phyloP scores from a whole-genome alignment of 768 basidiomycete genomes.

The Candolleomyces efflorescens region DNA sequence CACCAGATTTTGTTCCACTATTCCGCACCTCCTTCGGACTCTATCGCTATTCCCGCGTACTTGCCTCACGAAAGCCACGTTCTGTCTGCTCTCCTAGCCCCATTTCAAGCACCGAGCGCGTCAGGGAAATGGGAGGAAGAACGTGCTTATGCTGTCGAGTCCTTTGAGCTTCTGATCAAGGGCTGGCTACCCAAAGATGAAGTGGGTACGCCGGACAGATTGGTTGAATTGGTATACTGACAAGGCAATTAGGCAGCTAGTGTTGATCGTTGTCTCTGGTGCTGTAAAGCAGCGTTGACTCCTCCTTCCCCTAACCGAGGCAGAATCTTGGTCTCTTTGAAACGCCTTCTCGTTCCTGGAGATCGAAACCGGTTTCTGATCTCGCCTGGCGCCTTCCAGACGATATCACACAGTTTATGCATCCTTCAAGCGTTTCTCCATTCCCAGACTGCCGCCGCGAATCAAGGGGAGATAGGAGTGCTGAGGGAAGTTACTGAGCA shows the following conservation, averaged over 20 bases:
- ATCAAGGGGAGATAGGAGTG: slow-evolving; percentile 28
- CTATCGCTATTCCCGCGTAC: slow-evolving; percentile 17
- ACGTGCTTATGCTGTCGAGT: slow-evolving; percentile 50
- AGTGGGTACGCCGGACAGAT: slow-evolving; percentile 28
- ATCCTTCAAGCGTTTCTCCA: slow-evolving; percentile 40
- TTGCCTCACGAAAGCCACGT: slow-evolving; percentile 59
- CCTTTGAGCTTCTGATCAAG: slow-evolving; percentile 54
- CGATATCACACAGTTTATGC: slow-evolving; percentile 49
- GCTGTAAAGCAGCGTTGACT: slow-evolving; percentile 54
- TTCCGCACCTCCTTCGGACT: slow-evolving; percentile 28
- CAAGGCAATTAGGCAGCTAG: slow-evolving; percentile 31
- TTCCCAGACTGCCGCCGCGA: slow-evolving; percentile 8
- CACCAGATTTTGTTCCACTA: slow-evolving; percentile 45
- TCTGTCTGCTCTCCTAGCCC: slow-evolving; percentile 51
- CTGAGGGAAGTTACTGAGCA: slow-evolving; percentile 41
- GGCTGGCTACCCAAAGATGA: slow-evolving; percentile 56
- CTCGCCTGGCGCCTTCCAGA: slow-evolving; percentile 44
- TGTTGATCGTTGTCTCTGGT: slow-evolving; percentile 67
- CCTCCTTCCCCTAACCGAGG: slow-evolving; percentile 37
- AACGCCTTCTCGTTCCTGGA: slow-evolving; percentile 38
- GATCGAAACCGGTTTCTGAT: slow-evolving; percentile 39
- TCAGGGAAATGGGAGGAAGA: slow-evolving; percentile 44
- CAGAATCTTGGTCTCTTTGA: slow-evolving; percentile 47
- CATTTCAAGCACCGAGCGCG: slow-evolving; percentile 42
- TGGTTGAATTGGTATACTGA: neutral